Evolutionary conservation across 306 rosid species (phyloP), one percentile per base, ranked within the genome.

Genomic region (Rosa rugosa): DNA sequence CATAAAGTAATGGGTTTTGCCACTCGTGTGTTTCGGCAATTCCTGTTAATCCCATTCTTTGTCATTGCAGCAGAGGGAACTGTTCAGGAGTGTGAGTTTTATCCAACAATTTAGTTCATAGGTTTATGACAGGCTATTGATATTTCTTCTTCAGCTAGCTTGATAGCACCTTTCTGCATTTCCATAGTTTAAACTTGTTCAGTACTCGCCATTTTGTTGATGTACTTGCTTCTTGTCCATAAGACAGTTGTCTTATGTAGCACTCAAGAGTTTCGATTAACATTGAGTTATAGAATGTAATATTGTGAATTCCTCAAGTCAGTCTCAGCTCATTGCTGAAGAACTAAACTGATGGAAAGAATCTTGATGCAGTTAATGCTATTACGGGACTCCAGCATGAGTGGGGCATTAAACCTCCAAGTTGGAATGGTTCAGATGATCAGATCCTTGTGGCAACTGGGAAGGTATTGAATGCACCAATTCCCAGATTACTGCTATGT

Each of bases 401-500:
- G 4, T 73, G 67, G 77, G 11, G 12, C 11, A 56, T 73, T 38
- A 54, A 8, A 6, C 67, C 67, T n/a, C 50, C 67, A 34, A 56
- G 66, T 53, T 73, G 67, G 77, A 8, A 13, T 47, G 45, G 77
- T 54, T 20, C 67, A 11, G 77, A 56, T 73, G 77, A 38, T 20
- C 67, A 11, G 77, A 56, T 73, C 77, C 77, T 20, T 73, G 77
- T 73, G 51, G 2, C 25, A 49, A 49, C 67, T 73, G 77, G 77
- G 67, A 40, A 22, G 77, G 77, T 22, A 20, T 73, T 6, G 11
- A 13, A 0, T 73, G 77, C 50, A 73, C 53, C 2, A 13, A 73
- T 53, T 73, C 77, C 13, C 38, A 12, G 25, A 10, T 73, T 6
- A 73, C 77, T 34, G 14, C 77, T 65, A 11, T 73, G 77, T 54